A percentile compares a stretch with the other conserved stretches of the same genome.
Conservation (phyloP, 2,329 filamentous ascomycete genomes). For the Colletotrichum salicis region DNA sequence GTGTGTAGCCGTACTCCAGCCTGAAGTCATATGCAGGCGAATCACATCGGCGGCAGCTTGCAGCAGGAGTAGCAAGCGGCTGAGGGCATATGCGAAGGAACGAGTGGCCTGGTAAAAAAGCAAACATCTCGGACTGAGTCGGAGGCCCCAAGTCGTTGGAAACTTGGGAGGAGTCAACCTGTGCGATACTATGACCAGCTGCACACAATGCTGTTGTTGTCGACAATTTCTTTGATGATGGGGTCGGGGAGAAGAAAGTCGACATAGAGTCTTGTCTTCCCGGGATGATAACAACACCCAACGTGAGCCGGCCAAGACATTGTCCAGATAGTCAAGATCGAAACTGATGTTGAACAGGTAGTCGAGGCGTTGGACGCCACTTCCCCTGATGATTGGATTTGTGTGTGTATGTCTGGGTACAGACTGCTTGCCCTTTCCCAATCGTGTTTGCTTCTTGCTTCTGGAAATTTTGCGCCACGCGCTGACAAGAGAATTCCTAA, state of each 20-base stretch:
- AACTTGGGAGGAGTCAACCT: background rate
- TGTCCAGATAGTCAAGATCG: background rate
- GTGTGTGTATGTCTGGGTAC: background rate
- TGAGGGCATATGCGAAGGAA: constrained; percentile 22
- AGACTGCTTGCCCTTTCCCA: constrained; percentile 3
- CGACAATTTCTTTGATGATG: constrained; percentile 1
- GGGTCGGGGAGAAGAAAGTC: background rate
- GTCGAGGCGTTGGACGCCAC: background rate
- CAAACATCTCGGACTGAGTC: constrained; percentile 18
- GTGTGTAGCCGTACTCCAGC: background rate
- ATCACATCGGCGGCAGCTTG: constrained; percentile 17
- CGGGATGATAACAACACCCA: background rate
- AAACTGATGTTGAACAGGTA: background rate
- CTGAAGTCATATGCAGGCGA: background rate
- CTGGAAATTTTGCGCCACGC: constrained; percentile 18
- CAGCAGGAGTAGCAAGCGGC: constrained; percentile 6
- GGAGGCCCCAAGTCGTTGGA: background rate
- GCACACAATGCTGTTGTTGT: constrained; percentile 11
- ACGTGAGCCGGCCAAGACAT: background rate
- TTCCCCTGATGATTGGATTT: background rate
- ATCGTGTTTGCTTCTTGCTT: constrained; percentile 5
- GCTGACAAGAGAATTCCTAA: background rate
- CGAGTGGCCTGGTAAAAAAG: background rate
- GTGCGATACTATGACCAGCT: background rate
- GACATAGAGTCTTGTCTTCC: background rate